Base-by-base conservation (phyloP, 2,329 filamentous ascomycete species). In the Ophiostoma triangulosporum region DNA sequence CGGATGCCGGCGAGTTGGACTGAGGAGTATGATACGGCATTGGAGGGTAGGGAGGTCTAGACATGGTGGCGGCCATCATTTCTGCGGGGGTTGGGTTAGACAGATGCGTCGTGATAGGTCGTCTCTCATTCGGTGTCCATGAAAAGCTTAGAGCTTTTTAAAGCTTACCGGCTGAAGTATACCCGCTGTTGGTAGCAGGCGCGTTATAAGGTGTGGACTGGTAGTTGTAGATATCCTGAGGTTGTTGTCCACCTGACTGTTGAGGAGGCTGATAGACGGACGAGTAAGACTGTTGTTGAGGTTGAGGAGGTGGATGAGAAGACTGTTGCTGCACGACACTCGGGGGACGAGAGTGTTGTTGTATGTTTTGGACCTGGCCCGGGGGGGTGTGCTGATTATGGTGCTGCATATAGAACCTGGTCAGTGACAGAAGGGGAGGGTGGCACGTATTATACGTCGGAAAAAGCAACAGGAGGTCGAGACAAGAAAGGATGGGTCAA, bases 21-120 rank as follows among this genome's bases (percentile, higher is more conserved):
- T 96, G 90, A 53, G 90, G 89, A 17, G 90, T 94, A 68, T 96
- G 88, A 67, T 96, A 96, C 31, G 76, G 77, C 65, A 95, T 95
- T 57, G 88, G 88, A 61, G 90, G 90, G 66, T 94, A 95, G 48
- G 83, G 78, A 62, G 83, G 80, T 68, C 84, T 80, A 69, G 88
- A 85, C 86, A 81, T 77, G 58, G 71, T 72, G 62, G 78, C 75
- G 70, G 83, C 84, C 76, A 80, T 84, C 73, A 83, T 83, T 60
- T 81, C 78, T 70, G 74, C 1, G 2, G 31, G 26, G 6, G 26
- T 33, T 6, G 31, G n/a, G n/a, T 46, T 29, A 46, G 43, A 31
- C 6, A 46, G 8, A n/a, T 46, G 15, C 22, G 9, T n/a, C 15
- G 11, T 3, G 15, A 35, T n/a, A n/a, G n/a, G n/a, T n/a, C n/a